Evolutionary conservation across 2,329 filamentous ascomycete genomes (phyloP).

Genomic region (Coniella vitis): DNA sequence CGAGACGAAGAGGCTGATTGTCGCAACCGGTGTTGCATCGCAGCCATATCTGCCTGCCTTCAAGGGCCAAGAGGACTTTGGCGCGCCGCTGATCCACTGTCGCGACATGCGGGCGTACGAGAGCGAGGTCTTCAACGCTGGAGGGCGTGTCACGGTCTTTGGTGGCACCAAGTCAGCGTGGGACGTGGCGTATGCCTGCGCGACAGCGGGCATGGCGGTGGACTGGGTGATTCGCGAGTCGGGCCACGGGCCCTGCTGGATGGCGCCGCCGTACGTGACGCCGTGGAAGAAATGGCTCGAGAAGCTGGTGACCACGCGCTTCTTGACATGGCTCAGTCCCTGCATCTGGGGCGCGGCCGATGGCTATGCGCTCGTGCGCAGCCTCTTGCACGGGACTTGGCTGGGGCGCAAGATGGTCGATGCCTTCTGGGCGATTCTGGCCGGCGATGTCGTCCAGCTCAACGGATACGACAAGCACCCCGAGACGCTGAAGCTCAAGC

Average conservation of each 20-base stretch:
- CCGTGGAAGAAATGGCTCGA: constrained; percentile 55
- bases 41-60: constrained; percentile 34
- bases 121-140: constrained; percentile 24
- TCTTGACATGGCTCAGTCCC: constrained; percentile 59
- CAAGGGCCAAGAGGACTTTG: constrained; percentile 30
- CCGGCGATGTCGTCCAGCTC: constrained; percentile 36
- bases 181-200: constrained; percentile 51
- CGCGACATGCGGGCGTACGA: constrained; percentile 33
- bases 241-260: constrained; percentile 48
- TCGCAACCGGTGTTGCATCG: constrained; percentile 45
- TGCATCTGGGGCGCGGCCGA: constrained; percentile 56
- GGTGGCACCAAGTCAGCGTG: constrained; percentile 53
- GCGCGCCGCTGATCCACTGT: constrained; percentile 35
- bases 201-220: constrained; percentile 37
- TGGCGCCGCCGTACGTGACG: constrained; percentile 51
- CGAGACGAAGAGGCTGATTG: constrained; percentile 37
- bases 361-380: constrained; percentile 40
- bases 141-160: constrained; percentile 39
- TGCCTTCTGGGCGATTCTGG: constrained; percentile 42
- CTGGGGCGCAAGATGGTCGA: constrained; percentile 41
- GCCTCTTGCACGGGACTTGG: constrained; percentile 43
- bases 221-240: constrained; percentile 43
- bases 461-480: constrained; percentile 40
- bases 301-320: constrained; percentile 43
- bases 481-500: constrained; percentile 33